Evolutionary conservation across 441 rosid species (phyloP).

Genomic region (Adansonia gregorii): DNA sequence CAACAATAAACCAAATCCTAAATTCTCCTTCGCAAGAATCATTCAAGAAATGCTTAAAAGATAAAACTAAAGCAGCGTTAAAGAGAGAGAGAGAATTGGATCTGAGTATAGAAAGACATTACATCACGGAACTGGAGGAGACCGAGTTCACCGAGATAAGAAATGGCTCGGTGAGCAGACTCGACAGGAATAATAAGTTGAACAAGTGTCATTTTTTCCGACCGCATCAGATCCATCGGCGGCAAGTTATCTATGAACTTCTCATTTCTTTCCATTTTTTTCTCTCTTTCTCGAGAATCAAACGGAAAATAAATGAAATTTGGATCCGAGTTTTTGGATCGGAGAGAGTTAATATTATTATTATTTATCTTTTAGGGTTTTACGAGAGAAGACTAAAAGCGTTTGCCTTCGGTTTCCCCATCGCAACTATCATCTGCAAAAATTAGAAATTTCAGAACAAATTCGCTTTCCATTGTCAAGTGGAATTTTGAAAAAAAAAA

Average conservation of each 20-base stretch:
- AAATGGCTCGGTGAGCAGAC: constrained; percentile 85
- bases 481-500: not conserved
- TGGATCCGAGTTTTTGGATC: constrained; percentile 32
- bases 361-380: not conserved
- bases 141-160: constrained; percentile 95
- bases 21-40: constrained; percentile 18
- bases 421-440: constrained; percentile 34
- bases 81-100: constrained; percentile 30
- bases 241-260: constrained; percentile 69
- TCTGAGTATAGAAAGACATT: constrained; percentile 47
- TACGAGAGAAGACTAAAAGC: constrained; percentile 8
- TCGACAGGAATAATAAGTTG: constrained; percentile 96
- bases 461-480: constrained; percentile 20
- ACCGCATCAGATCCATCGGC: constrained; percentile 97
- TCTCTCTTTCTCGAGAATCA: constrained; percentile 37
- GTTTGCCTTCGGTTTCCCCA: constrained; percentile 27
- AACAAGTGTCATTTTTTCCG: constrained; percentile 91
- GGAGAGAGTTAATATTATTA: constrained; percentile 3
- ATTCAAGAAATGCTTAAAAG: not conserved
- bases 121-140: constrained; percentile 94
- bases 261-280: constrained; percentile 34
- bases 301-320: constrained; percentile 22
- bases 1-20: not conserved
- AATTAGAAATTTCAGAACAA: constrained; percentile 19
- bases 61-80: constrained; percentile 18